A percentile compares a stretch with the other conserved stretches of the same genome.
Conservation (phyloP, 192 early-diverging fungal genomes). For the Dissophora ornata region DNA sequence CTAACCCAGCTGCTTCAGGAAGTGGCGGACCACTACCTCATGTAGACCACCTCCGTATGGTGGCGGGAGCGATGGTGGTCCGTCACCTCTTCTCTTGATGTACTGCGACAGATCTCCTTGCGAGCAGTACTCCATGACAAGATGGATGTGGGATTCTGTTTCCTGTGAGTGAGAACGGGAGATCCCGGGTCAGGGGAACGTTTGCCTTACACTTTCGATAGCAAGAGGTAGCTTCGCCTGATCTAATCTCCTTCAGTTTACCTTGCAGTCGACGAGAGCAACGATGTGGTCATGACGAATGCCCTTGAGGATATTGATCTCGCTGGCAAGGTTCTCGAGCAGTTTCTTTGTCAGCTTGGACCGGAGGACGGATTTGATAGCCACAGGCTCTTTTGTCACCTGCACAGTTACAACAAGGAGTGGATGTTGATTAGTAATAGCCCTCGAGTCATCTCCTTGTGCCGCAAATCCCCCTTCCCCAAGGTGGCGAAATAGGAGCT, state of each 20-base stretch:
- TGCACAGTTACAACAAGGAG: conserved; percentile 29
- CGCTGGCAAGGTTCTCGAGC: conserved; percentile 93
- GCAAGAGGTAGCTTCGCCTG: too few species aligned
- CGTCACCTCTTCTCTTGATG: conserved; percentile 76
- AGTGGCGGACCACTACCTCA: conserved; percentile 84
- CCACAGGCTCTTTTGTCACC: conserved; percentile 72
- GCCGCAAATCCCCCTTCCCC: too few species aligned
- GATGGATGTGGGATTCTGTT: conserved; percentile 92
- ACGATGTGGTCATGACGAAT: conserved; percentile 91
- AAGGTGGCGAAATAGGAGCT: too few species aligned
- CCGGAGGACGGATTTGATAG: conserved; percentile 91
- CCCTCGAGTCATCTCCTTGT: too few species aligned
- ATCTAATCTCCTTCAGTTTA: too few species aligned
- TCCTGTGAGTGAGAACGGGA: conserved; percentile 64
- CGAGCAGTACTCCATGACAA: conserved; percentile 98
- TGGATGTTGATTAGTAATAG: too few species aligned
- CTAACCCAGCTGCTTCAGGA: conserved; percentile 86
- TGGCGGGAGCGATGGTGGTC: conserved; percentile 60
- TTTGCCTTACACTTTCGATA: too few species aligned
- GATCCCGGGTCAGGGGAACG: conserved; percentile 1
- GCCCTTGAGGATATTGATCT: conserved; percentile 92
- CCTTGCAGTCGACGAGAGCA: conserved; percentile 87
- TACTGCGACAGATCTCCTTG: conserved; percentile 93
- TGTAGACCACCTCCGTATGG: conserved; percentile 81
- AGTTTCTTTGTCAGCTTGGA: conserved; percentile 92